These are phyloP conservation scores for Vaccinium vitisidaea DNA, from an alignment of 148 eudicot genomes.

Conservation along the genomic window DNA sequence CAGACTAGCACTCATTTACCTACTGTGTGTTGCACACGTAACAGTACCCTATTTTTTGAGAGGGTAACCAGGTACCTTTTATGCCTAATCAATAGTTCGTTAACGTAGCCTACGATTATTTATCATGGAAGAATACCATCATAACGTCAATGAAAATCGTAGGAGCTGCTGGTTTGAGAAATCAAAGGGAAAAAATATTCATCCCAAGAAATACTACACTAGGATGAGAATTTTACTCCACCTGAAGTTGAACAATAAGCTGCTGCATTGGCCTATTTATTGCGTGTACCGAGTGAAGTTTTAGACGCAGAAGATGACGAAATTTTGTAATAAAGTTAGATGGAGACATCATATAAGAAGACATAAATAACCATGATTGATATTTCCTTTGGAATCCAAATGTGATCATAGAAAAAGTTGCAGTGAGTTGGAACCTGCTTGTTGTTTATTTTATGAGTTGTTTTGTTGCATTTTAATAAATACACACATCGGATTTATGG, in stretches of 20 bases:
- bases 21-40: neutral
- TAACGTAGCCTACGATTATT: neutral
- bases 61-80: neutral
- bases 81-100: neutral
- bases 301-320: neutral
- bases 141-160: neutral
- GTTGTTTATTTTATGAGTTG: constrained; percentile 7
- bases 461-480: constrained; percentile 8
- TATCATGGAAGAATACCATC: neutral
- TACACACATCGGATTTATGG: constrained; percentile 16
- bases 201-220: neutral
- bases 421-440: neutral
- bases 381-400: neutral
- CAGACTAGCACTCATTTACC: neutral
- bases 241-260: no score
- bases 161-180: neutral
- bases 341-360: neutral
- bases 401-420: neutral
- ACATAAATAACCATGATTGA: neutral
- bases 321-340: constrained; percentile 6
- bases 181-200: neutral
- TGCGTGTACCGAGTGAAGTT: no score
- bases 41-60: neutral
- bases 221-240: no score
- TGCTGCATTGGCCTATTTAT: no score